Base-by-base conservation (phyloP, 495 filamentous ascomycete species). In the Cercophora newfieldiana region DNA sequence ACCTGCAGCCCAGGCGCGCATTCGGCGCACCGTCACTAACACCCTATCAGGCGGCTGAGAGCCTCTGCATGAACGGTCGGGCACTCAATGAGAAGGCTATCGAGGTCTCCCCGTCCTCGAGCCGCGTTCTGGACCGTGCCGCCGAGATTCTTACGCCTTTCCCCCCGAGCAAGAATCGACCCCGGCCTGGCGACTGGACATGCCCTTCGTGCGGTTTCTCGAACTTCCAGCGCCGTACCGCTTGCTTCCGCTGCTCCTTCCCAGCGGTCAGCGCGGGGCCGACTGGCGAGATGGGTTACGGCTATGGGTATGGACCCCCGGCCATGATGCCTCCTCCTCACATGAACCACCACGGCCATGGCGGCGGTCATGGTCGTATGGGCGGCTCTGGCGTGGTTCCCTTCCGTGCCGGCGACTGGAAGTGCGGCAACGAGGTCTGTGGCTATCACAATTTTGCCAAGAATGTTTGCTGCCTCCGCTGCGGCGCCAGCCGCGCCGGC, bases 401-500 rank as follows among this genome's bases (percentile, higher is more conserved):
- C 22, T 99, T 98, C 88, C 90, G 95, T 67, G 95, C 95, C 50
- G 95, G 95, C 69, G 95, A 99, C 75, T 99, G 95, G 95, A 97
- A 97, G 75, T 99, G 95, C 76, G 95, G 95, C 53, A 94, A 93
- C 44, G 94, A 97, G 72, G 93, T 93, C n/a, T 99, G 95, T 75
- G 92, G 91, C 31, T 99, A 99, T 72, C 95, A 99, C 79, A 99
- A 99, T 78, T 99, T 99, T 73, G 95, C 95, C 51, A 99, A 99
- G 85, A 99, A 99, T 74, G 94, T 97, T 68, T 95, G 91, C 76
- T 99, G 95, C 77, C 85, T 99, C 60, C 91, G 95, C 61, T 99
- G 95, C 72, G 95, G 95, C 72, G 96, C 93, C 24, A 95, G 93
- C 75, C 92, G 95, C 69, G 93, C 93, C 59, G 90, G 90, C 61